A percentile compares a stretch with the other conserved stretches of the same genome.
These are phyloP conservation scores for Fomitopsis serialis DNA, from an alignment of 768 basidiomycete genomes.

Conservation along the genomic window DNA sequence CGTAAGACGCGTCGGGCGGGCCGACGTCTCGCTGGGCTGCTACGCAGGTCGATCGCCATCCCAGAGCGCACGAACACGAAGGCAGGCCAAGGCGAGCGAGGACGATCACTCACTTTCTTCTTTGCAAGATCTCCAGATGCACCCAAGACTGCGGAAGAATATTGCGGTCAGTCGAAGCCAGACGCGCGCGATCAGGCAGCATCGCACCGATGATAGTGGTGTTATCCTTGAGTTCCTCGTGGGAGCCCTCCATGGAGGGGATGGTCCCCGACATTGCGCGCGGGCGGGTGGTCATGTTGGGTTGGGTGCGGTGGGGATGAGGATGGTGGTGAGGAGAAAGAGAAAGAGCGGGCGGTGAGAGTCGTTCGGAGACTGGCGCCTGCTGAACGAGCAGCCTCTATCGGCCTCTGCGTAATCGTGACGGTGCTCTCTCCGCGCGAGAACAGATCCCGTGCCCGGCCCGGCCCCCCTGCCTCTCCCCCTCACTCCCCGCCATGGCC, in stretches of 20 bases:
- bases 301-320: slow-evolving; percentile 1
- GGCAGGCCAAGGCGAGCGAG: not conserved
- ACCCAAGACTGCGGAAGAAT: slow-evolving; percentile 63
- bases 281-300: slow-evolving; percentile 26
- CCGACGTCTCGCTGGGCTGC: too few relatives aligned
- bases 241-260: slow-evolving; percentile 79
- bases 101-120: slow-evolving; percentile 70
- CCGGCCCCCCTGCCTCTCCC: slow-evolving; percentile 6
- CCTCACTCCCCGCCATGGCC: slow-evolving; percentile 16
- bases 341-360: slow-evolving; percentile 7
- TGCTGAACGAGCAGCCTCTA: slow-evolving; percentile 16
- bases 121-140: slow-evolving; percentile 97
- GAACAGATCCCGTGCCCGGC: slow-evolving; percentile 9
- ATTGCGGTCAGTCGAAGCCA: not conserved
- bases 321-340: slow-evolving; percentile 11
- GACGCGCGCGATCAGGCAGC: slow-evolving; percentile 7
- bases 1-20: too few relatives aligned
- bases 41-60: too few relatives aligned
- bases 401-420: not conserved
- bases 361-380: slow-evolving; percentile 1
- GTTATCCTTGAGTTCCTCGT: slow-evolving; percentile 77
- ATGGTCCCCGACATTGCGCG: slow-evolving; percentile 76
- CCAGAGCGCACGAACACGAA: too few relatives aligned
- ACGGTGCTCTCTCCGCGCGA: not conserved
- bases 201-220: slow-evolving; percentile 81